Conservation (phyloP, 495 filamentous ascomycete genomes). For the Penicillium canariense region DNA sequence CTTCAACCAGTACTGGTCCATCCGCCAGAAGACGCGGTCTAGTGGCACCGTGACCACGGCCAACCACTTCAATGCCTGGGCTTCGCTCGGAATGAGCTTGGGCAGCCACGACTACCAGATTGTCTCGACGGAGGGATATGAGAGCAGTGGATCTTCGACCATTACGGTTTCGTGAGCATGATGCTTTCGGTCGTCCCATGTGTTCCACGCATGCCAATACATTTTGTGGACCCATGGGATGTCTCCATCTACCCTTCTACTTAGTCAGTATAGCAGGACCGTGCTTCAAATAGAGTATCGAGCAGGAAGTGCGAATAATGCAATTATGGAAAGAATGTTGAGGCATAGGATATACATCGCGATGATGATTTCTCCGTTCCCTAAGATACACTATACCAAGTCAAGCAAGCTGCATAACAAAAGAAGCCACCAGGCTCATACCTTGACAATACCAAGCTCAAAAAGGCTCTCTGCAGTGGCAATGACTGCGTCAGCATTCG, state of each 20-base stretch:
- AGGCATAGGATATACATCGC: too few relatives aligned
- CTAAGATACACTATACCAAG: too few relatives aligned
- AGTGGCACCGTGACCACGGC: constrained; percentile 51
- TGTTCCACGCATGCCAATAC: too few relatives aligned
- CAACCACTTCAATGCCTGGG: constrained; percentile 67
- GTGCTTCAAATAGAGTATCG: too few relatives aligned
- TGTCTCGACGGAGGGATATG: constrained; percentile 58
- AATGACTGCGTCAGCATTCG: constrained; percentile 5
- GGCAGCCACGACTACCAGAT: constrained; percentile 60
- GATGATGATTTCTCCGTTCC: too few relatives aligned
- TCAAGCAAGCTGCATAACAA: background rate
- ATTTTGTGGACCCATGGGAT: too few relatives aligned
- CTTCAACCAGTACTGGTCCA: constrained; percentile 62
- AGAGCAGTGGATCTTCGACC: constrained; percentile 48
- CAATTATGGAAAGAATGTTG: too few relatives aligned
- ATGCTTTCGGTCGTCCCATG: too few relatives aligned
- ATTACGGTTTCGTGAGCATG: constrained; percentile 45
- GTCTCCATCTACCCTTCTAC: too few relatives aligned
- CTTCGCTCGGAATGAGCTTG: constrained; percentile 42
- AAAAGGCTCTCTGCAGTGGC: constrained; percentile 9
- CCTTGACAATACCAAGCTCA: constrained; percentile 2
- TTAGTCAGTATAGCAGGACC: too few relatives aligned
- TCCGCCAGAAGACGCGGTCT: constrained; percentile 52
- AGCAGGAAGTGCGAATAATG: too few relatives aligned
- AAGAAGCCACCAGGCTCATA: background rate